Conservation (phyloP, 495 filamentous ascomycete species). For the Chaetomium fimeti region DNA sequence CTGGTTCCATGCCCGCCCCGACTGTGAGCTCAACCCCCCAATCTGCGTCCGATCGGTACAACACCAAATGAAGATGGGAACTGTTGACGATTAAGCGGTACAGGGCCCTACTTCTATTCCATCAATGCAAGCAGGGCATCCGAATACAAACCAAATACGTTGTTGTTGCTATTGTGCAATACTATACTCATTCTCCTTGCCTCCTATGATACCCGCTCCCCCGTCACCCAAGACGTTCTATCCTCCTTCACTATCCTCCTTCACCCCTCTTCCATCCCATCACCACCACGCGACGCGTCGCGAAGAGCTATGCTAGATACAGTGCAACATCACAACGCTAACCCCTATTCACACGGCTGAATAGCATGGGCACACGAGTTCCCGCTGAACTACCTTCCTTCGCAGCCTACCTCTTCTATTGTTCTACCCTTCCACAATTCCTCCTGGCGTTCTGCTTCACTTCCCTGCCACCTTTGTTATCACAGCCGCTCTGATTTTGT, state of each 20-base stretch:
- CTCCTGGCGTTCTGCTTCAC: neutral
- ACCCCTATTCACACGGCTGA: neutral
- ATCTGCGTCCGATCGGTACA: neutral
- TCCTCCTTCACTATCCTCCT: neutral
- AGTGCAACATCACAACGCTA: neutral
- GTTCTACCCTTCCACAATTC: constrained; percentile 5
- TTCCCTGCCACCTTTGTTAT: neutral
- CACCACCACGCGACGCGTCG: constrained; percentile 3
- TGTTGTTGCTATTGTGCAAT: neutral
- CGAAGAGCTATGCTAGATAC: neutral
- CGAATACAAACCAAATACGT: neutral
- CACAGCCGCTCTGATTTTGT: neutral
- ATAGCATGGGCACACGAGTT: neutral
- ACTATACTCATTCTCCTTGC: no score
- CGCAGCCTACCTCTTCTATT: neutral
- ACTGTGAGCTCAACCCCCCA: neutral
- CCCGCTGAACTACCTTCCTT: neutral
- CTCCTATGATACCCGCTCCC: neutral
- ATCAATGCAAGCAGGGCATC: neutral
- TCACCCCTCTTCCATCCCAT: constrained; percentile 6
- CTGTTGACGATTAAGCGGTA: neutral
- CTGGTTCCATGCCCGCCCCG: neutral
- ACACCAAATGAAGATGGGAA: neutral
- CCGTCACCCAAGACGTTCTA: neutral
- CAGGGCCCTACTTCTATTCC: neutral